Evolutionary conservation across 768 basidiomycete genomes (phyloP).

Genomic region (Chiua virens): DNA sequence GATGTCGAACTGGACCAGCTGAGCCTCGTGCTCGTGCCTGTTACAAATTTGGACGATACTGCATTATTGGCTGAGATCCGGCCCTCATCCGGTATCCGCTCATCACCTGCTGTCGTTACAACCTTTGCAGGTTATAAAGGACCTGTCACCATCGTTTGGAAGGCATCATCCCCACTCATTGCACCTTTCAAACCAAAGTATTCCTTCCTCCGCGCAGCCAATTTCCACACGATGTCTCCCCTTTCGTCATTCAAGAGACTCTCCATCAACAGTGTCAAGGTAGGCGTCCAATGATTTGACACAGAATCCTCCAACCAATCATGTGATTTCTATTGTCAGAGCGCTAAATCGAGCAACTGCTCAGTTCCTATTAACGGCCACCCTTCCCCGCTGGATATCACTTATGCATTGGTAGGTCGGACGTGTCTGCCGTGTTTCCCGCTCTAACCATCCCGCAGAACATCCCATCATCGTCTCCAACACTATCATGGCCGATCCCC

Average conservation of each 20-base stretch:
- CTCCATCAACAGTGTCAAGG: conserved; percentile 21
- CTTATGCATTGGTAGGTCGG: conserved; percentile 20
- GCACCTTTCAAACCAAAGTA: not conserved
- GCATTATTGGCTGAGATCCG: conserved; percentile 14
- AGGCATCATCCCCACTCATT: not conserved
- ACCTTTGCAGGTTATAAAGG: conserved; percentile 20
- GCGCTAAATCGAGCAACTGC: conserved; percentile 15
- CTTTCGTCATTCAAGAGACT: conserved; percentile 22
- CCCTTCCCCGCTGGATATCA: conserved; percentile 21
- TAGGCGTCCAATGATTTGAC: conserved; percentile 1
- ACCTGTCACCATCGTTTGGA: not conserved
- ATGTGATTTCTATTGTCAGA: conserved; percentile 7
- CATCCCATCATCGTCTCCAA: conserved; percentile 10
- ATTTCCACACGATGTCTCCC: conserved; percentile 13
- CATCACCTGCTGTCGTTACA: not conserved
- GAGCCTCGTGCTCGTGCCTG: not conserved
- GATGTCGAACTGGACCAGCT: not conserved
- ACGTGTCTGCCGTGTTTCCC: not conserved
- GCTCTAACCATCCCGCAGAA: conserved; percentile 3
- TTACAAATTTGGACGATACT: not conserved
- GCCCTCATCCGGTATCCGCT: not conserved
- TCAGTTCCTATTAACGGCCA: conserved; percentile 15
- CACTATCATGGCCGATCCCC: not conserved
- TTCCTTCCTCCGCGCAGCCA: not conserved
- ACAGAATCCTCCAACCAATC: not conserved